Percentiles rank a stretch among this genome's conserved stretches.
Conservation (phyloP, 352 stramenopile genomes). For the Aphanomyces astaci region DNA sequence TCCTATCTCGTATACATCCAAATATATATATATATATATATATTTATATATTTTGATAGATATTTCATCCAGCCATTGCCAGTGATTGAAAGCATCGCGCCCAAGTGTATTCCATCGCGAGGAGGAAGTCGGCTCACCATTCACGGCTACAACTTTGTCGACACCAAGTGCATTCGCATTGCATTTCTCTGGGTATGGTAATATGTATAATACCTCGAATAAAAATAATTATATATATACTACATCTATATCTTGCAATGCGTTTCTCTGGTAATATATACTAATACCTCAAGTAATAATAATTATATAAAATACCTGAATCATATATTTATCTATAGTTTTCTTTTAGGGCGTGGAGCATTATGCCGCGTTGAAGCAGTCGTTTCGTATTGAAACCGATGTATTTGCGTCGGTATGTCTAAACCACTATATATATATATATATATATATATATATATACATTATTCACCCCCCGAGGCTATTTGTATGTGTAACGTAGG, state of each 20-base stretch:
- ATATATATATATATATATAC: too few species aligned
- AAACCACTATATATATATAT: not conserved
- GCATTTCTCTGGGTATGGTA: conserved; percentile 36
- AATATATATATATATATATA: conserved; percentile 34
- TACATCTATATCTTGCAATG: too few species aligned
- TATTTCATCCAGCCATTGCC: conserved; percentile 33
- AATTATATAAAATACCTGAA: too few species aligned
- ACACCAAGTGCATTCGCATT: conserved; percentile 34
- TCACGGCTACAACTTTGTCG: conserved; percentile 41
- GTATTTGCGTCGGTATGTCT: conserved; percentile 12
- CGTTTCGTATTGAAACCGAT: conserved; percentile 11
- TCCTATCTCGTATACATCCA: conserved; percentile 26
- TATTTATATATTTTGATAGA: conserved; percentile 16
- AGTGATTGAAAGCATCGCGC: conserved; percentile 29
- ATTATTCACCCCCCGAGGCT: too few species aligned
- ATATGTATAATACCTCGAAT: too few species aligned
- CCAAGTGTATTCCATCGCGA: conserved; percentile 18
- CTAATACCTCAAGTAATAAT: too few species aligned
- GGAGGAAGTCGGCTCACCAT: conserved; percentile 11
- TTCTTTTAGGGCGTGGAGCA: conserved; percentile 19
- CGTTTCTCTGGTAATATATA: too few species aligned
- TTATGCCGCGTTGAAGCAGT: conserved; percentile 14
- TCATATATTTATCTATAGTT: too few species aligned
- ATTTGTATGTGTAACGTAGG: too few species aligned
- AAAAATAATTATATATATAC: too few species aligned